A percentile compares a stretch with the other conserved stretches of the same genome.
Conservation (phyloP, 352 stramenopile species). For the Pythium rhizo-oryzae region DNA sequence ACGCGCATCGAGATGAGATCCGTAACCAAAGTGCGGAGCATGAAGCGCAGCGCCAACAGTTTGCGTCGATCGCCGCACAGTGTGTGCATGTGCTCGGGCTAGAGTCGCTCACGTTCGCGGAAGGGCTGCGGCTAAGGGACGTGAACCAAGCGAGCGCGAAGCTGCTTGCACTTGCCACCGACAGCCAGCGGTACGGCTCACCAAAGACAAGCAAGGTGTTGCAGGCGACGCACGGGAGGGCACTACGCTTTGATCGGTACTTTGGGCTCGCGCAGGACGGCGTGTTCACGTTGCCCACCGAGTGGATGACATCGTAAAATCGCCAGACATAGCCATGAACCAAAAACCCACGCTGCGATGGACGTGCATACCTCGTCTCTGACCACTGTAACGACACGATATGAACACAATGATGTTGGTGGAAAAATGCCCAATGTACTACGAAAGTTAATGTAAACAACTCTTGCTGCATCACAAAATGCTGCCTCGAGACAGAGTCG, state of each 20-base stretch:
- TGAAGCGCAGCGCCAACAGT: constrained; percentile 23
- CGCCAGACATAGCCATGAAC: too few relatives aligned
- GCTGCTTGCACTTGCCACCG: constrained; percentile 35
- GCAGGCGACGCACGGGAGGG: not conserved
- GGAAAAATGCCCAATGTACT: constrained; percentile 32
- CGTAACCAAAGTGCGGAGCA: constrained; percentile 9
- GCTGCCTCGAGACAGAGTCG: constrained; percentile 15
- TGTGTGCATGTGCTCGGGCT: constrained; percentile 43
- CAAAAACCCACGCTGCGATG: too few relatives aligned
- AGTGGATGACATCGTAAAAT: constrained; percentile 11
- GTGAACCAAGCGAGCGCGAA: constrained; percentile 24
- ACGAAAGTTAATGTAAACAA: constrained; percentile 39
- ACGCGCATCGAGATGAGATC: constrained; percentile 14
- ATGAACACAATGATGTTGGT: not conserved
- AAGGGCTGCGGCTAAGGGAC: constrained; percentile 38
- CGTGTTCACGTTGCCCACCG: constrained; percentile 19
- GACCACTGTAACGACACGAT: too few relatives aligned
- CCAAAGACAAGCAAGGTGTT: not conserved
- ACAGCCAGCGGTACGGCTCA: constrained; percentile 16
- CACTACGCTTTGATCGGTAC: constrained; percentile 22
- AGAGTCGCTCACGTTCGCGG: constrained; percentile 33
- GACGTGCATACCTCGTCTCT: too few relatives aligned
- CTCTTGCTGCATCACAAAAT: constrained; percentile 24
- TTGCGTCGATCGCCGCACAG: constrained; percentile 37
- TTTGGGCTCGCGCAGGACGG: constrained; percentile 30